These are phyloP conservation scores for Rauvolfia tetraphylla DNA, from an alignment of 257 asterid species.

Conservation along the genomic window DNA sequence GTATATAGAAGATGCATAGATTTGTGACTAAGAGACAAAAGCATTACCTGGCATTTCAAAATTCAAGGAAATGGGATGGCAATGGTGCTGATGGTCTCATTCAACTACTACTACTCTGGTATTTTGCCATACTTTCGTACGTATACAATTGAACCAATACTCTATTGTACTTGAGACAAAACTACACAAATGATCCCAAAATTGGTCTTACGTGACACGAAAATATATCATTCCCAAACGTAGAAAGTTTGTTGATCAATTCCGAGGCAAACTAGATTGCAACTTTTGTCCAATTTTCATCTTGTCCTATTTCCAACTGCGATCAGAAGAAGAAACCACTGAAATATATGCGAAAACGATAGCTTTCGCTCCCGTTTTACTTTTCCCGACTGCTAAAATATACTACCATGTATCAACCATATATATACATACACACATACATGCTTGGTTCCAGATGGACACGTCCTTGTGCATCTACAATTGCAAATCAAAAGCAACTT, in stretches of 20 bases:
- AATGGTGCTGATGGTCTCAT: too few species aligned
- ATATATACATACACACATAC: background rate
- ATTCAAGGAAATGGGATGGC: too few species aligned
- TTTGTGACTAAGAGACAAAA: background rate
- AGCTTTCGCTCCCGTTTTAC: background rate
- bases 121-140: background rate
- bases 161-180: background rate
- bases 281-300: background rate
- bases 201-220: background rate
- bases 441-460: background rate
- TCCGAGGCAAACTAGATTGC: background rate
- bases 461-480: background rate
- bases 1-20: background rate
- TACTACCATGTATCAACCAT: too few species aligned
- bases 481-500: background rate
- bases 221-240: background rate
- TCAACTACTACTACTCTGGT: too few species aligned
- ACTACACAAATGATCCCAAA: background rate
- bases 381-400: too few species aligned
- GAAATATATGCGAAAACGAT: background rate
- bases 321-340: background rate
- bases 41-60: too few species aligned
- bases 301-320: too few species aligned
- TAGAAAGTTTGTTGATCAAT: background rate
- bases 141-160: background rate